Evolutionary conservation across 139 green algal genomes (phyloP).

Genomic region (Micromonas pusilla): DNA sequence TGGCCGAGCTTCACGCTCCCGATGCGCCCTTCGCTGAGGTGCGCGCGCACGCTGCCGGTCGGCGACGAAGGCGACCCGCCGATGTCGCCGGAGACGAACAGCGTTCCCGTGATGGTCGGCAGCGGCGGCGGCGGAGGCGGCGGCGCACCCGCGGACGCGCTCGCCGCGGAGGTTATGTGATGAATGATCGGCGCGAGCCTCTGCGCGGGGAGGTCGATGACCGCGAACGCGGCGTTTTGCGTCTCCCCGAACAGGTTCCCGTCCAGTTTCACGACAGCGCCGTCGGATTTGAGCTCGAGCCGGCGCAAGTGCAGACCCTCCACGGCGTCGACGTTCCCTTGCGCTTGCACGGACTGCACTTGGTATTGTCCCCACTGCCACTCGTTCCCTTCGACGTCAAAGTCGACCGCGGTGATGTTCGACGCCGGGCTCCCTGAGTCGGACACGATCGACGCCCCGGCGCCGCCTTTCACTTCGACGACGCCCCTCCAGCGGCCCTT

Average conservation of each 20-base stretch:
- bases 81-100: slow-evolving; percentile 64
- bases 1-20: slow-evolving; percentile 11
- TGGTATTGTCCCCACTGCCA: slow-evolving; percentile 65
- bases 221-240: slow-evolving; percentile 66
- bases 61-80: slow-evolving; percentile 30
- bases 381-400: slow-evolving; percentile 56
- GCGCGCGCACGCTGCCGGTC: slow-evolving; percentile 12
- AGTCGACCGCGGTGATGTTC: slow-evolving; percentile 59
- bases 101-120: slow-evolving; percentile 61
- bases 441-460: neutral
- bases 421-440: no score
- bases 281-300: slow-evolving; percentile 45
- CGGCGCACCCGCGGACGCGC: neutral
- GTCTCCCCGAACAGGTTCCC: slow-evolving; percentile 58
- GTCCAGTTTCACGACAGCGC: slow-evolving; percentile 38
- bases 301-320: slow-evolving; percentile 80
- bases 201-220: slow-evolving; percentile 72
- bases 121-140: slow-evolving; percentile 18
- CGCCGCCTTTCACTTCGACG: slow-evolving; percentile 61
- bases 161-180: slow-evolving; percentile 45
- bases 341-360: slow-evolving; percentile 41
- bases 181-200: slow-evolving; percentile 61
- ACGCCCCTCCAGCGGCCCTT: slow-evolving; percentile 60
- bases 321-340: slow-evolving; percentile 2
- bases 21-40: slow-evolving; percentile 28